Conservation (phyloP, 768 basidiomycete genomes). For the Russula emetica region DNA sequence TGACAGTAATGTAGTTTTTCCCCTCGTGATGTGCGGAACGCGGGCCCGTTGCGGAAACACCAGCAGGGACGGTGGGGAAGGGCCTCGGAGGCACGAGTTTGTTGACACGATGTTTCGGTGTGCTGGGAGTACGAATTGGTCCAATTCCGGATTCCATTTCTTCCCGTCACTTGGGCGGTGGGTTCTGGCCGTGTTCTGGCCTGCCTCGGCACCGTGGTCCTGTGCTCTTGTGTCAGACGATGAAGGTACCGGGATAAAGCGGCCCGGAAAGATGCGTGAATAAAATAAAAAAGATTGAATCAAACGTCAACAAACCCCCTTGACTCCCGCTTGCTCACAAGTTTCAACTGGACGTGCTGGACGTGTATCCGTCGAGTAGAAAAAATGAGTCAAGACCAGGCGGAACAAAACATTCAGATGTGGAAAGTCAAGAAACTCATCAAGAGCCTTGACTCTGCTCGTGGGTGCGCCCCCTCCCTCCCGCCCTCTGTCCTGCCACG, state of each 20-base stretch:
- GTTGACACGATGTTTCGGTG: constrained; percentile 40
- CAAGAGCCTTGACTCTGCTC: constrained; percentile 91
- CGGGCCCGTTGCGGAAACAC: constrained; percentile 77
- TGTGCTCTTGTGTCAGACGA: too few species aligned
- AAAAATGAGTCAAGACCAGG: constrained; percentile 77
- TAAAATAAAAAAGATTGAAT: background rate
- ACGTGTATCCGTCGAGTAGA: constrained; percentile 26
- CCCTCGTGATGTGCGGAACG: constrained; percentile 74
- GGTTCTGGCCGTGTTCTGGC: background rate
- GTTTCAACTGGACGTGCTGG: constrained; percentile 16
- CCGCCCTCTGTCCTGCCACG: background rate
- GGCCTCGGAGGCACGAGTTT: constrained; percentile 73
- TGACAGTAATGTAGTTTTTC: constrained; percentile 75
- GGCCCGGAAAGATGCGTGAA: background rate
- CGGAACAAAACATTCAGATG: constrained; percentile 96
- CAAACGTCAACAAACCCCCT: background rate
- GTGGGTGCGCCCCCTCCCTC: constrained; percentile 54
- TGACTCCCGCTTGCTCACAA: constrained; percentile 5
- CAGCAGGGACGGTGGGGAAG: constrained; percentile 67
- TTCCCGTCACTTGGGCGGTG: too few species aligned
- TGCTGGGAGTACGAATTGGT: constrained; percentile 2
- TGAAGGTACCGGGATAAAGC: background rate
- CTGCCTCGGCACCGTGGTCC: too few species aligned
- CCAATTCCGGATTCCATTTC: constrained; percentile 16
- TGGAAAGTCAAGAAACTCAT: constrained; percentile 99